Conservation (phyloP, 495 filamentous ascomycete species). For the Aspergillus incahuasiensis region DNA sequence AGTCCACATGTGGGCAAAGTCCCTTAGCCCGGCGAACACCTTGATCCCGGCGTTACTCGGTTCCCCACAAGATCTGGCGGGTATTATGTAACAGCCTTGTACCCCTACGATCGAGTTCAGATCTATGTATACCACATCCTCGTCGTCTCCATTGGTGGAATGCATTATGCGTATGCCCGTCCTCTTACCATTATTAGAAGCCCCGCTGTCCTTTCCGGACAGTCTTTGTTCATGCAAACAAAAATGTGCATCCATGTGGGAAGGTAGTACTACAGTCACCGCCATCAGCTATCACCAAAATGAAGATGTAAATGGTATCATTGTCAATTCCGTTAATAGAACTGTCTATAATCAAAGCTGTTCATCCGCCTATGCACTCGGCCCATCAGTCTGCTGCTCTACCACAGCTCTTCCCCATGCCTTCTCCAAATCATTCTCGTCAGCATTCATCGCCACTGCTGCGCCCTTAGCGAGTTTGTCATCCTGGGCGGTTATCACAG, state of each 20-base stretch:
- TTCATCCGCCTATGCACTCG: conserved; percentile 1
- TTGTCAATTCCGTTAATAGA: neutral
- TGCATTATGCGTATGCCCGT: no score
- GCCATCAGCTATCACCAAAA: neutral
- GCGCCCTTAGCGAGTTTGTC: neutral
- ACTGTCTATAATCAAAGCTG: neutral
- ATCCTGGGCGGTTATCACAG: conserved; percentile 26
- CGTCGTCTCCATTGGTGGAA: no score
- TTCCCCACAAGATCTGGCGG: conserved; percentile 3
- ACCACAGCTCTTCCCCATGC: conserved; percentile 44
- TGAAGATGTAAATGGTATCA: neutral
- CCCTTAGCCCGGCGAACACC: neutral
- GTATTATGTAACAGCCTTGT: neutral
- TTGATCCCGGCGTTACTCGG: neutral
- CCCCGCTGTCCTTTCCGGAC: no score
- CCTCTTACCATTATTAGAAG: no score
- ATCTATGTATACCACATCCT: no score
- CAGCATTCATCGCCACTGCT: neutral
- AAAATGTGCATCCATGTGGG: no score
- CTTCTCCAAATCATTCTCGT: conserved; percentile 35
- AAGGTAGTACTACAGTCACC: conserved; percentile 5
- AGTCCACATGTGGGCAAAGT: neutral
- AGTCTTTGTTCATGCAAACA: no score
- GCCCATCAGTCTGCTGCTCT: conserved; percentile 9
- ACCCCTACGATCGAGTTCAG: neutral